These are phyloP conservation scores for Bolboschoenoplectus hybrid DNA, from an alignment of 202 grass and related monocot species.

Conservation along the genomic window DNA sequence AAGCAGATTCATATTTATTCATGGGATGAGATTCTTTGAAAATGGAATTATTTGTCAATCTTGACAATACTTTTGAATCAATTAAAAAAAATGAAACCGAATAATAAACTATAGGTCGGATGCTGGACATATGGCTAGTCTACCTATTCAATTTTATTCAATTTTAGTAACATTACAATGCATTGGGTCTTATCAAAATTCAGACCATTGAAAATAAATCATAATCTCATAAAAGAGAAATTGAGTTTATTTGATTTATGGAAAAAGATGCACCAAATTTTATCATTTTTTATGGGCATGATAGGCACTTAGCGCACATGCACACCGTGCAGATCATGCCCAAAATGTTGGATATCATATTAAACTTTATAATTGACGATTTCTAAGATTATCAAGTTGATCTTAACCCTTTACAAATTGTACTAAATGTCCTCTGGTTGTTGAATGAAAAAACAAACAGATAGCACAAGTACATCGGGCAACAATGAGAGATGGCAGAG, in stretches of 20 bases:
- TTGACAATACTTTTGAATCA: conserved; percentile 17
- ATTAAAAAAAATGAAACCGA: not conserved
- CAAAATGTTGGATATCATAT: conserved; percentile 22
- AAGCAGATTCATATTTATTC: conserved; percentile 43
- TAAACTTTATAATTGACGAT: not conserved
- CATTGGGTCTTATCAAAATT: not conserved
- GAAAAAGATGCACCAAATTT: not conserved
- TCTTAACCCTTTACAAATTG: not conserved
- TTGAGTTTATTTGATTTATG: not conserved
- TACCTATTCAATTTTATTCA: not conserved
- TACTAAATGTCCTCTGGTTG: conserved; percentile 17
- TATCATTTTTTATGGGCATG: conserved; percentile 5
- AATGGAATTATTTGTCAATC: conserved; percentile 34
- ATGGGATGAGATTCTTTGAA: conserved; percentile 41
- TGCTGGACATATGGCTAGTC: not conserved
- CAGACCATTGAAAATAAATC: not conserved
- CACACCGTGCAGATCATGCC: not conserved
- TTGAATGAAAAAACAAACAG: conserved; percentile 46
- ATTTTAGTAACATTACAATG: not conserved
- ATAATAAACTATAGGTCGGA: not conserved
- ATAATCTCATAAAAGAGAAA: not conserved
- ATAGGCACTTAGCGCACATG: not conserved
- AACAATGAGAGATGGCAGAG: conserved; percentile 73
- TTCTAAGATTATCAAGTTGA: not conserved
- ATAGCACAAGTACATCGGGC: conserved; percentile 98